Base-by-base conservation (phyloP, 148 eudicot genomes). In the Amaranthus palmeri region DNA sequence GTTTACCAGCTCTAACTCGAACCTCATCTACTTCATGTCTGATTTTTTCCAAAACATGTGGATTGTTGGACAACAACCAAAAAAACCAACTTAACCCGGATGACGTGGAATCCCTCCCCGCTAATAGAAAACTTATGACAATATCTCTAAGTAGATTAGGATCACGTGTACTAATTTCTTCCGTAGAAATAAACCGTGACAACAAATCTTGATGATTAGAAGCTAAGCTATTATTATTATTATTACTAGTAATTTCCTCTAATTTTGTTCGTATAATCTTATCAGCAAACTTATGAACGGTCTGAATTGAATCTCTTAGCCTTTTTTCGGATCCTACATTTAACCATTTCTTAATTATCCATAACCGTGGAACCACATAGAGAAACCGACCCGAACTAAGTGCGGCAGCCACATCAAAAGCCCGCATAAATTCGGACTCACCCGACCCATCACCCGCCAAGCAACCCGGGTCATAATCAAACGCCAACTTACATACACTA, bases 381-480 rank as follows among this genome's bases (percentile, higher is more conserved):
- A 91, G 62, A 64, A 87, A 89, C 69, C 97, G 81, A 4, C 77
- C 83, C 7, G 87, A 74, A 68, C 87, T 84, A 6, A 87, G 76
- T 13, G 62, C 73, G 8, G 90, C 69, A 3, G 95, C 95, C 6
- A 79, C 87, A 7, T 89, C 90, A 36, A 92, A 92, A 14, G 89
- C 86, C 52, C 54, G 72, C 89, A 88, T 89, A 70, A 92, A 92
- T 53, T 80, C 88, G 0, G 70, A 71, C 49, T 80, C 86, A 1
- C 72, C 77, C 5, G 80, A 79, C 4, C 77, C 84, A 4, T 84
- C 81, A 1, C 81, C 87, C 0, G 82, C 76, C 3, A 92, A 73
- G 68, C 95, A 87, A 44, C 83, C 83, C 3, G 97, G 97, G 71
- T 92, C 97, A 4, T 85, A 85, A 62, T 87, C 81, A 40, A 92